Percentiles rank a stretch among this genome's conserved stretches.
phyloP scores from a whole-genome alignment of 2,329 filamentous ascomycete species.

The Fusarium annulatum region DNA sequence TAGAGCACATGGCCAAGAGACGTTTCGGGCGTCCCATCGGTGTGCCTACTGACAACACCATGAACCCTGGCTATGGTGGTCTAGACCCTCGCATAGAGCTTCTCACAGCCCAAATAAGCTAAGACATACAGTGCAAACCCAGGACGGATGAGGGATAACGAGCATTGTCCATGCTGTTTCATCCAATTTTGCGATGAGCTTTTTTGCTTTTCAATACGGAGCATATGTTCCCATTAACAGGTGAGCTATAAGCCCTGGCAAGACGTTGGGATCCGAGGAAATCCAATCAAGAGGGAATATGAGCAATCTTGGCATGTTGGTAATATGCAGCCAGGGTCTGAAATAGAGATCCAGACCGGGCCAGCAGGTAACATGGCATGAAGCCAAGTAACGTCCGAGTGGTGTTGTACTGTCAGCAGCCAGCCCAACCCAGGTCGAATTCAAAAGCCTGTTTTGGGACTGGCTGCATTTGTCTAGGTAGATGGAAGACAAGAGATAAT shows the following conservation, averaged over 20 bases:
- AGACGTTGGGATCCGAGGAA: background rate
- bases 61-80: constrained; percentile 9
- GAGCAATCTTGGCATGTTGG: constrained; percentile 26
- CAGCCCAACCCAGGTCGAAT: constrained; percentile 4
- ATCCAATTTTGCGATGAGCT: constrained; percentile 3
- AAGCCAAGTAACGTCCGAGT: constrained; percentile 13
- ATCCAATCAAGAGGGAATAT: constrained; percentile 15
- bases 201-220: constrained; percentile 13
- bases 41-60: constrained; percentile 7
- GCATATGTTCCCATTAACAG: constrained; percentile 14
- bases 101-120: constrained; percentile 13
- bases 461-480: constrained; percentile 12
- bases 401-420: constrained; percentile 14
- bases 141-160: constrained; percentile 10
- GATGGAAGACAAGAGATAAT: constrained; percentile 4
- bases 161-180: constrained; percentile 3
- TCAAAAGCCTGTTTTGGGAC: constrained; percentile 35
- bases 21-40: constrained; percentile 8
- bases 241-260: constrained; percentile 3
- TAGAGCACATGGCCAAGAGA: background rate
- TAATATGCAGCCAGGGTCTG: constrained; percentile 35
- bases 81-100: constrained; percentile 26
- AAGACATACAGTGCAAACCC: background rate
- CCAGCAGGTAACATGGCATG: constrained; percentile 19
- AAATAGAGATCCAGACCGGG: constrained; percentile 35